Conservation (phyloP, 768 basidiomycete genomes). For the Lactifluus pinguis region DNA sequence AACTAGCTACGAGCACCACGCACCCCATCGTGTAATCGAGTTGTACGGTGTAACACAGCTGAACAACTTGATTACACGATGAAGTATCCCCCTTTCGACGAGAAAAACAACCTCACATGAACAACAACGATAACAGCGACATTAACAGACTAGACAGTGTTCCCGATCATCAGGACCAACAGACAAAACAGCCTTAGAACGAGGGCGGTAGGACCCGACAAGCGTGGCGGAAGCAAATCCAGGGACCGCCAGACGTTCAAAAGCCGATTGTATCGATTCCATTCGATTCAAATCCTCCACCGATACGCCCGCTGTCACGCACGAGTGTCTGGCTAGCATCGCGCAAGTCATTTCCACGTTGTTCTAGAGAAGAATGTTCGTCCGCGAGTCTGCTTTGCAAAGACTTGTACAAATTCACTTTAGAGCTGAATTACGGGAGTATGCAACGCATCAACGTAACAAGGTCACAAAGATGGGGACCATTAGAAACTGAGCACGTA, state of each 20-base stretch:
- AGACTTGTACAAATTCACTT: slow-evolving; percentile 38
- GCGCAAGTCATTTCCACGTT: slow-evolving; percentile 34
- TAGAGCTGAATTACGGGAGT: slow-evolving; percentile 27
- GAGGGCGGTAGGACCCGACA: neutral
- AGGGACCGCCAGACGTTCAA: neutral
- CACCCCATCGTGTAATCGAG: no score
- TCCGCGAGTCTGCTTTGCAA: slow-evolving; percentile 35
- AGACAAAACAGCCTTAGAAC: neutral
- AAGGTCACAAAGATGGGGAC: neutral
- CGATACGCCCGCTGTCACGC: slow-evolving; percentile 32
- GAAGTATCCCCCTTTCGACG: no score
- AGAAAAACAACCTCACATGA: neutral
- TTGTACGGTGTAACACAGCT: no score
- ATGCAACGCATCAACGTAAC: neutral
- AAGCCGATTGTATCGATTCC: neutral
- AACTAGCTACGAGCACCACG: no score
- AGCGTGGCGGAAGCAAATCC: neutral
- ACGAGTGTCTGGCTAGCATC: slow-evolving; percentile 32
- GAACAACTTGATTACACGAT: no score
- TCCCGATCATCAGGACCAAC: neutral
- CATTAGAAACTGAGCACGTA: slow-evolving; percentile 22
- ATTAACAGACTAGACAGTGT: neutral
- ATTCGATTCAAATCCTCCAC: slow-evolving; percentile 21
- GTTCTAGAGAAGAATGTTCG: slow-evolving; percentile 33
- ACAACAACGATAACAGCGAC: neutral